A percentile compares a stretch with the other conserved stretches of the same genome.
Evolutionary conservation across 345 rosid genomes (phyloP).

Genomic region (Psidium guajava): DNA sequence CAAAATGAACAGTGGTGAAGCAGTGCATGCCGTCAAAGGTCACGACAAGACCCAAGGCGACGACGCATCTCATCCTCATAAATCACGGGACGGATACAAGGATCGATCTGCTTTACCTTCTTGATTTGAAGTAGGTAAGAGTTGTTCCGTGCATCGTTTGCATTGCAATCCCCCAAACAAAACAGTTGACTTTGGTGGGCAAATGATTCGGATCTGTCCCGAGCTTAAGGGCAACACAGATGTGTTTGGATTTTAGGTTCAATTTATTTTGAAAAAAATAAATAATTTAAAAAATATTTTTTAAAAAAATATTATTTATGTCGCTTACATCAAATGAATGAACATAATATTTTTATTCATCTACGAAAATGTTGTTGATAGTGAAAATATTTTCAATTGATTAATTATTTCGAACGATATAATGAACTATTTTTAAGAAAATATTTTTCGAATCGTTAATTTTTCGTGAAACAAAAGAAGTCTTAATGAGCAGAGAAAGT

Average conservation of each 20-base stretch:
- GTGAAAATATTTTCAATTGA: too few species aligned
- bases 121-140: not conserved
- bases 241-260: not conserved
- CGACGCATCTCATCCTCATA: not conserved
- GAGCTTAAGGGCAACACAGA: not conserved
- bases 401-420: too few species aligned
- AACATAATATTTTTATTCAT: too few species aligned
- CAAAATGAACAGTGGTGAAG: not conserved
- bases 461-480: too few species aligned
- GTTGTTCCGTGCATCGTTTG: not conserved
- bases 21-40: not conserved
- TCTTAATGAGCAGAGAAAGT: not conserved
- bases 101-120: not conserved
- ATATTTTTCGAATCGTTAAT: too few species aligned
- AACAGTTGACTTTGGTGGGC: not conserved
- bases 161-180: not conserved
- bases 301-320: too few species aligned
- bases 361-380: too few species aligned
- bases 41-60: not conserved
- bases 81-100: not conserved
- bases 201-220: not conserved
- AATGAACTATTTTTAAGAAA: too few species aligned
- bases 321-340: too few species aligned
- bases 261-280: too few species aligned
- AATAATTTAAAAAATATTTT: too few species aligned